phyloP scores from a whole-genome alignment of 1,284 basidiomycete species.

The Taiwanofungus camphoratus region DNA sequence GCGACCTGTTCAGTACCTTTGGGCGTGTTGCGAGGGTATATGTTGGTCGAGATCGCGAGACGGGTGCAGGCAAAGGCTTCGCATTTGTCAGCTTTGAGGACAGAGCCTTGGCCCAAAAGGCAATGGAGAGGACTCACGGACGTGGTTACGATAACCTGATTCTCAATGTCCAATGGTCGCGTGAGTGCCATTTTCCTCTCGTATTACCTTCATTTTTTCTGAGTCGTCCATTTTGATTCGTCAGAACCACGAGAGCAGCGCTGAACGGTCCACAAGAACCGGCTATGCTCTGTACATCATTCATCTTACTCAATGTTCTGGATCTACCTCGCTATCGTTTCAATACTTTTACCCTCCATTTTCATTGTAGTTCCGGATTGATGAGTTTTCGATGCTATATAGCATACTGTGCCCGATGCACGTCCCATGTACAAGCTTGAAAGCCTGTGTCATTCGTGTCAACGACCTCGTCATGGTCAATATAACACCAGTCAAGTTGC shows the following conservation, averaged over 20 bases:
- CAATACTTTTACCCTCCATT: no score
- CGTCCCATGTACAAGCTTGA: no score
- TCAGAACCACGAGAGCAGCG: slow-evolving; percentile 31
- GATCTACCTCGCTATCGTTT: no score
- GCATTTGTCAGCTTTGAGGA: slow-evolving; percentile 95
- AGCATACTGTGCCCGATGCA: no score
- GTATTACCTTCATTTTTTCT: background rate
- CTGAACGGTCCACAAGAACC: no score
- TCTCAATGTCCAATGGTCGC: slow-evolving; percentile 85
- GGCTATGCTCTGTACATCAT: no score
- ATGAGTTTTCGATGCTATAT: no score
- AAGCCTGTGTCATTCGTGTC: no score
- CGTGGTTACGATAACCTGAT: slow-evolving; percentile 89
- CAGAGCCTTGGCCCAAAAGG: slow-evolving; percentile 73
- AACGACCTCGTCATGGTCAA: no score
- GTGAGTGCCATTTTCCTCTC: slow-evolving; percentile 22
- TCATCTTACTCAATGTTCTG: no score
- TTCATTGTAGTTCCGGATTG: no score
- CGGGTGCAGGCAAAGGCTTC: slow-evolving; percentile 93
- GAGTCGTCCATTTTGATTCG: slow-evolving; percentile 2
- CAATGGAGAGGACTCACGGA: slow-evolving; percentile 92
- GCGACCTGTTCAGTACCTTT: slow-evolving; percentile 84
- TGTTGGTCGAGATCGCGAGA: slow-evolving; percentile 94
- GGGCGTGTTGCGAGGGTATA: slow-evolving; percentile 87
- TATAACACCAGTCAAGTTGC: no score